phyloP scores from a whole-genome alignment of 1,139 yeast species.

The Pichia sp. region DNA sequence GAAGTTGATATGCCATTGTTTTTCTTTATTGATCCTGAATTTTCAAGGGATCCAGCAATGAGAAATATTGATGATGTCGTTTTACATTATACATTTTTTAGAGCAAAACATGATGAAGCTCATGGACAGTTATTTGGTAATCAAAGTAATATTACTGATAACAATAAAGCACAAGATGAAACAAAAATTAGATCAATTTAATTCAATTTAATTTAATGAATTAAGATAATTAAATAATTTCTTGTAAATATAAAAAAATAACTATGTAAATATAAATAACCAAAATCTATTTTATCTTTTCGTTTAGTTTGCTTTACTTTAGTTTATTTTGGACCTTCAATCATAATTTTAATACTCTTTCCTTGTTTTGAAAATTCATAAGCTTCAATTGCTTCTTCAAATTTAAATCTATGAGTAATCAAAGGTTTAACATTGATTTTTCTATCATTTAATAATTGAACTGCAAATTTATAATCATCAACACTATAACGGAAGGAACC shows the following conservation, averaged over 20 bases:
- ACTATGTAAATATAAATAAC: background rate
- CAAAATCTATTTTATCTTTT: too few relatives aligned
- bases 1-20: conserved; percentile 99
- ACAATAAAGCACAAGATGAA: background rate
- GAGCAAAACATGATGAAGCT: conserved; percentile 37
- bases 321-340: conserved; percentile 39
- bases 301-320: too few relatives aligned
- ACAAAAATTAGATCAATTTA: too few relatives aligned
- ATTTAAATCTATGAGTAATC: conserved; percentile 71
- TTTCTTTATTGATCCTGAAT: conserved; percentile 97
- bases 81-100: conserved; percentile 88
- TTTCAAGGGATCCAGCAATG: conserved; percentile 91
- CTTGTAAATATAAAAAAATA: background rate
- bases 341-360: conserved; percentile 56
- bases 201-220: too few relatives aligned
- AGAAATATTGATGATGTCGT: conserved; percentile 85
- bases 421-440: conserved; percentile 57
- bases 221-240: background rate
- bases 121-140: conserved; percentile 23
- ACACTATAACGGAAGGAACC: conserved; percentile 80
- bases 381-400: conserved; percentile 73
- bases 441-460: conserved; percentile 57
- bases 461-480: conserved; percentile 73
- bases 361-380: conserved; percentile 58
- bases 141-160: background rate